Evolutionary conservation across 2,329 filamentous ascomycete genomes (phyloP).

Genomic region (Neocucurbitaria cava): DNA sequence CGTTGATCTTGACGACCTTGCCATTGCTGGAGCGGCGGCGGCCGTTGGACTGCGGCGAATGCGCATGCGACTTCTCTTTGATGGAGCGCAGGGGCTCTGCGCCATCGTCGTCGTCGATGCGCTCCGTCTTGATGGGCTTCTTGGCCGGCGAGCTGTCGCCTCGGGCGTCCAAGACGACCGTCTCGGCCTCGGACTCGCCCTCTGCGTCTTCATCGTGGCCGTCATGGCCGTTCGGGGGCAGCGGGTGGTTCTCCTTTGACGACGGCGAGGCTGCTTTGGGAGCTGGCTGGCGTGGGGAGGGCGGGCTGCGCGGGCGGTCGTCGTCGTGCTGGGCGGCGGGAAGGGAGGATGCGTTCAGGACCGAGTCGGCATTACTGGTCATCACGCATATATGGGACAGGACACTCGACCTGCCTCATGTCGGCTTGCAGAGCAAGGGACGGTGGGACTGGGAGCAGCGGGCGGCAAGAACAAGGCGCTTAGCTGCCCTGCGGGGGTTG

Average conservation of each 20-base stretch:
- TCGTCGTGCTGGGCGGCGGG: conserved; percentile 14
- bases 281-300: conserved; percentile 13
- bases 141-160: conserved; percentile 50
- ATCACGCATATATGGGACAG: conserved; percentile 48
- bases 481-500: conserved; percentile 19
- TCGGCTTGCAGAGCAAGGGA: conserved; percentile 41
- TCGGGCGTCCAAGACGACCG: conserved; percentile 53
- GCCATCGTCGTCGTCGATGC: conserved; percentile 44
- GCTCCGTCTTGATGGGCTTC: conserved; percentile 51
- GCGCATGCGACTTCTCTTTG: conserved; percentile 36
- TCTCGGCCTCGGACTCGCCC: conserved; percentile 59
- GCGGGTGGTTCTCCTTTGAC: conserved; percentile 18
- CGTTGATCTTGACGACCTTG: conserved; percentile 35
- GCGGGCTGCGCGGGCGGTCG: conserved; percentile 20
- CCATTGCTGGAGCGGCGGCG: conserved; percentile 31
- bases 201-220: conserved; percentile 41
- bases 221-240: conserved; percentile 35
- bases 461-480: conserved; percentile 33
- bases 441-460: conserved; percentile 11
- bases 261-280: conserved; percentile 29
- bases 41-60: conserved; percentile 36
- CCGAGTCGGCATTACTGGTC: conserved; percentile 49
- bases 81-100: conserved; percentile 30
- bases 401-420: conserved; percentile 49
- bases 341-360: conserved; percentile 38